Conservation (phyloP, 2,329 filamentous ascomycete genomes). For the Diplodia sapinea region DNA sequence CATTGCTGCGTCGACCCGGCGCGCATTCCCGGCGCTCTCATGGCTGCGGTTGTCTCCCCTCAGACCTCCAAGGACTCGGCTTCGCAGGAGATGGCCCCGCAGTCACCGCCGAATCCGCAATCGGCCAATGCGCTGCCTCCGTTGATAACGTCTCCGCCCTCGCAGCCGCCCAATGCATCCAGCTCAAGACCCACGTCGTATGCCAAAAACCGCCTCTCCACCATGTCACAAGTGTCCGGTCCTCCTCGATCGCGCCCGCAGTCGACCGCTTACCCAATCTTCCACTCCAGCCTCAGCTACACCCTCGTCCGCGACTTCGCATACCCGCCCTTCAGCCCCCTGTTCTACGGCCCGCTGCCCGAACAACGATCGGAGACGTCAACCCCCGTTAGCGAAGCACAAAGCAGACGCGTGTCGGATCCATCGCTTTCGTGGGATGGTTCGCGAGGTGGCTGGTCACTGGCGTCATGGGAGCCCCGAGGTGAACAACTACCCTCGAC, state of each 20-base stretch:
- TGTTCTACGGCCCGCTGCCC: conserved; percentile 92
- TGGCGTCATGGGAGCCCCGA: conserved; percentile 58
- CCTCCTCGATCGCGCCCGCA: conserved; percentile 72
- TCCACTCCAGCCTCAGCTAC: conserved; percentile 84
- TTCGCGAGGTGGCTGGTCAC: conserved; percentile 63
- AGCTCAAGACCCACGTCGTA: conserved; percentile 67
- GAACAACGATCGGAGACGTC: conserved; percentile 79
- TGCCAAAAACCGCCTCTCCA: conserved; percentile 75
- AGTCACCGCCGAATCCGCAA: conserved; percentile 40
- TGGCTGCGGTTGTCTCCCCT: conserved; percentile 48
- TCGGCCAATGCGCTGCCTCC: conserved; percentile 54
- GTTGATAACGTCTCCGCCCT: conserved; percentile 57
- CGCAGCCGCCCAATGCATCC: conserved; percentile 62
- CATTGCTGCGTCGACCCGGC: conserved; percentile 11
- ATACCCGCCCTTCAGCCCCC: conserved; percentile 78
- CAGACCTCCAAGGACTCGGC: conserved; percentile 39
- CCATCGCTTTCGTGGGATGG: conserved; percentile 75
- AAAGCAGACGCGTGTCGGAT: conserved; percentile 78
- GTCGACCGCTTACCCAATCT: conserved; percentile 82
- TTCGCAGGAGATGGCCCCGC: conserved; percentile 26
- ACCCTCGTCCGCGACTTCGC: conserved; percentile 96
- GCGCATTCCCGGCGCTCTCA: conserved; percentile 33
- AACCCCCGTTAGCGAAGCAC: conserved; percentile 78
- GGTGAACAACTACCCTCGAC: conserved; percentile 79
- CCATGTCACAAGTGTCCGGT: conserved; percentile 76